These are phyloP conservation scores for Haplosporangium sp. DNA, from an alignment of 371 early-diverging fungal species.

Conservation along the genomic window DNA sequence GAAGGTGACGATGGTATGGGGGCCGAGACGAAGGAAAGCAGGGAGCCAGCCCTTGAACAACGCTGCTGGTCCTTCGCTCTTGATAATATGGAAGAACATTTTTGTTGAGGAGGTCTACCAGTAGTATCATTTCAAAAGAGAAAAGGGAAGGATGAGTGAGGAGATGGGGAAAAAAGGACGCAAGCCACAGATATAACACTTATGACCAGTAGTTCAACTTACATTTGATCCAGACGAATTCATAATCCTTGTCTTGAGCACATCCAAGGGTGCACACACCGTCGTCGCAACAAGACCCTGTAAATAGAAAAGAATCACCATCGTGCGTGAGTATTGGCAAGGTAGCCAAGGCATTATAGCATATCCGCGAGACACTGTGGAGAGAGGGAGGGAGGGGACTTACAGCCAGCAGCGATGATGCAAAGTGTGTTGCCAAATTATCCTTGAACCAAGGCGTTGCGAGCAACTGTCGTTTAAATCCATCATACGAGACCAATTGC, in stretches of 20 bases:
- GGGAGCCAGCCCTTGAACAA: conserved; percentile 93
- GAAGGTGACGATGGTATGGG: conserved; percentile 91
- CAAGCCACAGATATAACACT: neutral
- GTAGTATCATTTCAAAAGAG: neutral
- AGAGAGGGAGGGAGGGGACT: conserved; percentile 26
- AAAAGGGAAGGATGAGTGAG: neutral
- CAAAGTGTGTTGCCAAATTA: conserved; percentile 76
- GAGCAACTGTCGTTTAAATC: conserved; percentile 73
- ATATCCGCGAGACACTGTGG: too few species aligned
- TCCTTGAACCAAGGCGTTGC: conserved; percentile 69
- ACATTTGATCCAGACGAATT: conserved; percentile 60
- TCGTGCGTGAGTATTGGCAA: neutral
- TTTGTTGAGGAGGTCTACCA: conserved; percentile 36
- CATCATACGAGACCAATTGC: conserved; percentile 81
- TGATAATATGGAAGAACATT: conserved; percentile 52
- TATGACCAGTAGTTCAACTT: conserved; percentile 7
- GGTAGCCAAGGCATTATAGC: neutral
- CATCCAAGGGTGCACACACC: conserved; percentile 87
- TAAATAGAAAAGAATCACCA: neutral
- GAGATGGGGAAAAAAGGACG: conserved; percentile 4
- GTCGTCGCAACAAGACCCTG: conserved; percentile 92
- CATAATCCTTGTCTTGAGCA: conserved; percentile 93
- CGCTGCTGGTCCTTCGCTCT: conserved; percentile 78
- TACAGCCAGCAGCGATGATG: conserved; percentile 81
- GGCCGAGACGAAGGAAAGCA: conserved; percentile 82